These are phyloP conservation scores for Pelargonium myrrhifolium DNA, from an alignment of 441 rosid genomes.

Conservation along the genomic window DNA sequence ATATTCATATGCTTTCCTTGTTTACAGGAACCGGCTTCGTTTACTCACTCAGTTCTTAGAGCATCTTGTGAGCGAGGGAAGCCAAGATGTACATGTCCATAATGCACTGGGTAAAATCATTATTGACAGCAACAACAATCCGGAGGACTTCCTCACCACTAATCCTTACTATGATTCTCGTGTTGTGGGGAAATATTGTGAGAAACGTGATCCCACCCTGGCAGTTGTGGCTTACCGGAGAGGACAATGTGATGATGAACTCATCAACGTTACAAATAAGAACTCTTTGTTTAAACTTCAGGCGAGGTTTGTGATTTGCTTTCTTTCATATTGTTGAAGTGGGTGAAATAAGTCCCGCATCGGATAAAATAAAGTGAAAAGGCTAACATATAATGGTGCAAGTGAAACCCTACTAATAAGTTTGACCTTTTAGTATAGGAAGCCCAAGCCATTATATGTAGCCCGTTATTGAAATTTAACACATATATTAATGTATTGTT, in stretches of 20 bases:
- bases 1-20: slow-evolving; percentile 14
- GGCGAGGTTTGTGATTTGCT: slow-evolving; percentile 62
- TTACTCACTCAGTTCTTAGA: slow-evolving; percentile 98
- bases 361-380: too few relatives aligned
- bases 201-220: slow-evolving; percentile 97
- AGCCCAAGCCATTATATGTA: too few relatives aligned
- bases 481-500: too few relatives aligned
- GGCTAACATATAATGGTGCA: too few relatives aligned
- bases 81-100: slow-evolving; percentile 98
- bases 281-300: slow-evolving; percentile 95
- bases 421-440: too few relatives aligned
- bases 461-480: too few relatives aligned
- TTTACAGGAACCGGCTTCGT: slow-evolving; percentile 93
- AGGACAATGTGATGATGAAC: slow-evolving; percentile 97
- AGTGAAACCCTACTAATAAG: too few relatives aligned
- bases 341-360: too few relatives aligned
- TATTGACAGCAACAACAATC: slow-evolving; percentile 96
- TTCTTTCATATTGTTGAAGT: too few relatives aligned
- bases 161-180: slow-evolving; percentile 95
- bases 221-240: slow-evolving; percentile 98
- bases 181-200: slow-evolving; percentile 98
- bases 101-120: slow-evolving; percentile 98
- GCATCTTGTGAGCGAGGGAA: slow-evolving; percentile 99
- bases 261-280: slow-evolving; percentile 90
- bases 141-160: slow-evolving; percentile 97